phyloP scores from a whole-genome alignment of 768 basidiomycete species.

The Sarcodon sp. region DNA sequence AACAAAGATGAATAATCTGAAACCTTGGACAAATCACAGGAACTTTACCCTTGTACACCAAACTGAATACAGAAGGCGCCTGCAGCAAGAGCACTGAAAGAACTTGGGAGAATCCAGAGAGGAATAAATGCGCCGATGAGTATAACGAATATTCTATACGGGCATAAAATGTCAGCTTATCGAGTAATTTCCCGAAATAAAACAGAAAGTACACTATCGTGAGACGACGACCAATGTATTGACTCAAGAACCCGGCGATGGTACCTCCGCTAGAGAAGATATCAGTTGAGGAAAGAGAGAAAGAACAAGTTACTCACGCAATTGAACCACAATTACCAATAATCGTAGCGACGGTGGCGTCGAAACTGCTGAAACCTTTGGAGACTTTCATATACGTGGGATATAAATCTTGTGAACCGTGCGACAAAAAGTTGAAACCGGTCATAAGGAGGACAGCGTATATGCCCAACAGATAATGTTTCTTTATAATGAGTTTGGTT shows the following conservation, averaged over 20 bases:
- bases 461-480: slow-evolving; percentile 26
- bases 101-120: slow-evolving; percentile 31
- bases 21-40: slow-evolving; percentile 22
- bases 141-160: slow-evolving; percentile 14
- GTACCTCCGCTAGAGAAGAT: slow-evolving; percentile 19
- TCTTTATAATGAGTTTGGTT: slow-evolving; percentile 22
- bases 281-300: slow-evolving; percentile 6
- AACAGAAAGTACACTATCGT: slow-evolving; percentile 18
- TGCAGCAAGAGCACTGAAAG: slow-evolving; percentile 26
- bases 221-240: slow-evolving; percentile 32
- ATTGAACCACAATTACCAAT: slow-evolving; percentile 23
- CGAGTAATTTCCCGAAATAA: too few relatives aligned
- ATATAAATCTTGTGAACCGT: slow-evolving; percentile 22
- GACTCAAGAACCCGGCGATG: slow-evolving; percentile 24
- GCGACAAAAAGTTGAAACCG: slow-evolving; percentile 26
- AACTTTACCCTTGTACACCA: slow-evolving; percentile 28
- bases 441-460: slow-evolving; percentile 24
- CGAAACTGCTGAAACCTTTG: slow-evolving; percentile 19
- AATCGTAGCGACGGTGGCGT: slow-evolving; percentile 29
- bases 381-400: slow-evolving; percentile 24
- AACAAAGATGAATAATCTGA: background rate
- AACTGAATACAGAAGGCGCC: slow-evolving; percentile 35
- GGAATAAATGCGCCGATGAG: slow-evolving; percentile 19
- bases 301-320: slow-evolving; percentile 7
- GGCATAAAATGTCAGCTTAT: slow-evolving; percentile 1